phyloP scores from a whole-genome alignment of 2,329 filamentous ascomycete genomes.

The Colletotrichum graminicola region DNA sequence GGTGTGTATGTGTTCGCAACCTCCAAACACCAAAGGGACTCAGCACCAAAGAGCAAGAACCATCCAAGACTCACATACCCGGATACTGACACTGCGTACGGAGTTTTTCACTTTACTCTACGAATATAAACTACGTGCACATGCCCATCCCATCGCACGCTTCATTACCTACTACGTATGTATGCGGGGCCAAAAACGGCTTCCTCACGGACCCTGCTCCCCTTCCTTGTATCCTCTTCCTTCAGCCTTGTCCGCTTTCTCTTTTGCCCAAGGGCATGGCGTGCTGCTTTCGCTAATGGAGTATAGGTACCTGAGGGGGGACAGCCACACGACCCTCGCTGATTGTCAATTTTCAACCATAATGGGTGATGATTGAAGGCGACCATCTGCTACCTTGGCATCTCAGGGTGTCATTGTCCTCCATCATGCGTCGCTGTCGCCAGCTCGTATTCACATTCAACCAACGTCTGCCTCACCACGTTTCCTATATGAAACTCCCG shows the following conservation, averaged over 20 bases:
- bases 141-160: not conserved
- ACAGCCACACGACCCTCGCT: not conserved
- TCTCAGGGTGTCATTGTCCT: not conserved
- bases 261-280: not conserved
- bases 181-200: not conserved
- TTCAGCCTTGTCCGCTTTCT: not conserved
- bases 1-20: not conserved
- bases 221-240: not conserved
- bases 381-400: slow-evolving; percentile 9
- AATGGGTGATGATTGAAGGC: not conserved
- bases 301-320: not conserved
- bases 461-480: not conserved
- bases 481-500: not conserved
- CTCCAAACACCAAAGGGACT: not conserved
- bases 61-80: not conserved
- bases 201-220: not conserved
- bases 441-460: not conserved
- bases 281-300: not conserved
- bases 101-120: not conserved
- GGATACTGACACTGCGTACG: not conserved
- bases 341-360: not conserved
- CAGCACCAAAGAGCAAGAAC: slow-evolving; percentile 9
- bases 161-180: not conserved
- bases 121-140: too few species aligned
- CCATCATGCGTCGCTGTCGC: not conserved